Base-by-base conservation (phyloP, 352 stramenopile genomes). In the Blastocystis sp. region DNA sequence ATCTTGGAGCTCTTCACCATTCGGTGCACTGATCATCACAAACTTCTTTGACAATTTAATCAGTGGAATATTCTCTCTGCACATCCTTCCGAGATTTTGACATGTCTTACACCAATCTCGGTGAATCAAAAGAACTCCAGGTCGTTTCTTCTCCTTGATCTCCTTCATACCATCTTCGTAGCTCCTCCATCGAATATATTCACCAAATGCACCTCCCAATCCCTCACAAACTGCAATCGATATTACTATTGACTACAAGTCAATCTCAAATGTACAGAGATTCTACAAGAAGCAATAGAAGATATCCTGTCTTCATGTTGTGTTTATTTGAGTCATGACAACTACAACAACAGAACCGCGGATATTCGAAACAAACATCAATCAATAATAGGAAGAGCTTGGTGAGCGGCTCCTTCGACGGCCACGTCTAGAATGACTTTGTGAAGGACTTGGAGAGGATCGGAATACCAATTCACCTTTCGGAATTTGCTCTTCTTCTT, bases 41-140 rank as follows among this genome's bases (percentile, higher is more conserved):
- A 87, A 87, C 43, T 87, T 78, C 77, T 87, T 87, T 39, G 77
- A 74, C 42, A 87, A 35, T 7, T 77, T 73, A 65, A 78, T 87
- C 37, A 87, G 27, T 3, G 59, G 77, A 59, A 87, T 87, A 29
- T 87, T 58, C 9, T 78, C 59, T 27, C 59, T 78, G 77, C 59
- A 87, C 14, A 51, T 61, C 32, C 52, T 77, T 35, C 77, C 77
- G 35, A 87, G 54, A 12, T 42, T 78, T 9, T 69, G 56, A 43
- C 59, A 87, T 0, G 77, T 51, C 19, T 37, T 24, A 58, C 77
- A 87, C 77, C 77, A 87, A 52, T 74, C 65, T 52, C 65, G 37
- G 58, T 87, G 77, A 65, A 87, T 87, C n/a, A 87, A 35, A 14
- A 87, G 19, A 1, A 87, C 0, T 37, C 77, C 77, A 1, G 77